Evolutionary conservation across 345 rosid genomes (phyloP).

Genomic region (Hypericum androsaemum): DNA sequence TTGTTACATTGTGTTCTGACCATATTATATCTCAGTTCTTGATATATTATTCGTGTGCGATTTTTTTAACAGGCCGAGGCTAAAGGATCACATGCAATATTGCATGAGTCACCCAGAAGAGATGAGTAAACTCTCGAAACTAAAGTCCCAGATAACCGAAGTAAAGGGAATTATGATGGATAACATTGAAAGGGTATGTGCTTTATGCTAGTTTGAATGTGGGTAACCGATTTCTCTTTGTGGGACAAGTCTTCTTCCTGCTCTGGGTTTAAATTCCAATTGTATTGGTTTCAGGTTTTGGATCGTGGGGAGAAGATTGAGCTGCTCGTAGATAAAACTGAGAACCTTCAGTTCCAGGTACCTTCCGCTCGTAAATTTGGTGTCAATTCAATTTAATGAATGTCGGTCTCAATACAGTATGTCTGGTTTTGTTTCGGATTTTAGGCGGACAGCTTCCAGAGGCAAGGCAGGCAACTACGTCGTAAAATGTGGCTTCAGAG

Average conservation of each 20-base stretch:
- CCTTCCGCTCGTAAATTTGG: neutral
- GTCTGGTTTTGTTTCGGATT: neutral
- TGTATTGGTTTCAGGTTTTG: slow-evolving; percentile 50
- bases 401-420: neutral
- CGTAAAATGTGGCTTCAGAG: slow-evolving; percentile 96
- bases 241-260: too few species aligned
- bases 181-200: slow-evolving; percentile 82
- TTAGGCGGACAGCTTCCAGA: slow-evolving; percentile 93
- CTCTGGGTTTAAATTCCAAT: neutral
- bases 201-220: neutral
- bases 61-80: slow-evolving; percentile 56
- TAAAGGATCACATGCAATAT: slow-evolving; percentile 98
- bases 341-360: slow-evolving; percentile 87
- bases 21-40: neutral
- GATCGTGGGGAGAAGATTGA: slow-evolving; percentile 95
- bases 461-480: slow-evolving; percentile 87
- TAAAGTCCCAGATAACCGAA: slow-evolving; percentile 81
- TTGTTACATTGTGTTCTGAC: neutral
- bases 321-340: slow-evolving; percentile 86
- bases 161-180: slow-evolving; percentile 98
- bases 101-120: slow-evolving; percentile 93
- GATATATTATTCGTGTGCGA: neutral
- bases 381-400: neutral
- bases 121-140: slow-evolving; percentile 76
- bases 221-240: too few species aligned